phyloP scores from a whole-genome alignment of 805 yeast species.

The Metschnikowia lachancei region DNA sequence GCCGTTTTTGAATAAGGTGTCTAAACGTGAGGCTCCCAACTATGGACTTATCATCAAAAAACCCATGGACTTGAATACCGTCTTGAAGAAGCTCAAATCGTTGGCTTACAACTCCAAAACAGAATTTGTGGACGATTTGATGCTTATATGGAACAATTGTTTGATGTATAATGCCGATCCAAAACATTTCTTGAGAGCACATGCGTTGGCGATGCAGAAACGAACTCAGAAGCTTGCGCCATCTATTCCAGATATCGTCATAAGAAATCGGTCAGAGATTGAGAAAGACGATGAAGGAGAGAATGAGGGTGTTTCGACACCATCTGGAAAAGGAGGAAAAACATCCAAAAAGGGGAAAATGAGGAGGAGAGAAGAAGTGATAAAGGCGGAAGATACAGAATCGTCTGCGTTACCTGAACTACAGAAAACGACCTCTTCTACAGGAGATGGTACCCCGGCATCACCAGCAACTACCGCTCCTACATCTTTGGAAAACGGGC shows the following conservation, averaged over 20 bases:
- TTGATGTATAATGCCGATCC: slow-evolving; percentile 93
- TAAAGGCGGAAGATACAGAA: slow-evolving; percentile 27
- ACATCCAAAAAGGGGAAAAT: slow-evolving; percentile 40
- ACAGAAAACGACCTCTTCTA: slow-evolving; percentile 3
- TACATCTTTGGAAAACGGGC: slow-evolving; percentile 14
- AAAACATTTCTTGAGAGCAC: slow-evolving; percentile 81
- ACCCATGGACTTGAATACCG: slow-evolving; percentile 97
- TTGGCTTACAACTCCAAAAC: slow-evolving; percentile 80
- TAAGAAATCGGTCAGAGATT: slow-evolving; percentile 69
- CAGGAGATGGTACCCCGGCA: slow-evolving; percentile 14
- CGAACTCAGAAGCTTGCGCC: slow-evolving; percentile 74
- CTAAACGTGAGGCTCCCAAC: slow-evolving; percentile 96
- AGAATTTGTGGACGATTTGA: slow-evolving; percentile 91
- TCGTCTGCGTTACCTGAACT: neutral
- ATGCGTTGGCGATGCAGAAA: slow-evolving; percentile 95
- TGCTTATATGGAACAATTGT: slow-evolving; percentile 95
- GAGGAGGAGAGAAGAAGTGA: slow-evolving; percentile 34
- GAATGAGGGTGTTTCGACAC: slow-evolving; percentile 23
- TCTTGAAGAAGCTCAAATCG: slow-evolving; percentile 80
- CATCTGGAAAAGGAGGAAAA: slow-evolving; percentile 32
- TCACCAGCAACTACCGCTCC: slow-evolving; percentile 14
- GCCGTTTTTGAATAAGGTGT: slow-evolving; percentile 92
- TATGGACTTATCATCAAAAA: slow-evolving; percentile 84
- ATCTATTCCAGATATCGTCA: slow-evolving; percentile 81
- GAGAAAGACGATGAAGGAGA: slow-evolving; percentile 58